Percentiles rank a stretch among this genome's conserved stretches.
These are phyloP conservation scores for Xylaria venustula DNA, from an alignment of 495 filamentous ascomycete genomes.

Conservation along the genomic window DNA sequence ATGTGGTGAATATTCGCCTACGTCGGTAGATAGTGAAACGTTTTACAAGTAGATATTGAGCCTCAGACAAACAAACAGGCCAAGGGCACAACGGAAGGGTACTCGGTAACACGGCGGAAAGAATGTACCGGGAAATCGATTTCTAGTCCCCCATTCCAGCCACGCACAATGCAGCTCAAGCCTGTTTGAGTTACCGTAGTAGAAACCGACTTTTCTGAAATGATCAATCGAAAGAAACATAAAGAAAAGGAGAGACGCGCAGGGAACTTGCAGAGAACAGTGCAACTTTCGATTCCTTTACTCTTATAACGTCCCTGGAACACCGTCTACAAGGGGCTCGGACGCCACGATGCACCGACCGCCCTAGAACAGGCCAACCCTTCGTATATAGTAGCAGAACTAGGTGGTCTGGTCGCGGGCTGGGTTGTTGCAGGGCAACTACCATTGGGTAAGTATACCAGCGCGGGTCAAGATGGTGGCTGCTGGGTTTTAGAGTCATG, in stretches of 20 bases:
- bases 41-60: not conserved
- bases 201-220: conserved; percentile 14
- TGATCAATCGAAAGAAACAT: conserved; percentile 14
- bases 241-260: conserved; percentile 6
- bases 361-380: not conserved
- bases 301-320: not conserved
- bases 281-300: not conserved
- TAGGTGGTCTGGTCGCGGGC: not conserved
- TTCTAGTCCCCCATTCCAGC: conserved; percentile 27
- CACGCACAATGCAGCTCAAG: conserved; percentile 25
- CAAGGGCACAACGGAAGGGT: not conserved
- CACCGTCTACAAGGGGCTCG: not conserved
- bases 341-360: not conserved
- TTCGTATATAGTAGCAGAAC: not conserved
- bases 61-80: not conserved
- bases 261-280: not conserved
- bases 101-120: conserved; percentile 11
- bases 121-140: conserved; percentile 26
- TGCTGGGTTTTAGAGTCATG: not conserved
- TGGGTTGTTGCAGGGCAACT: not conserved
- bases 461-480: not conserved
- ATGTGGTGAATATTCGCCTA: not conserved
- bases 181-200: conserved; percentile 21
- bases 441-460: not conserved
- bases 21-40: not conserved